phyloP scores from a whole-genome alignment of 78 protist species.

The Pelomyxa schiedti region DNA sequence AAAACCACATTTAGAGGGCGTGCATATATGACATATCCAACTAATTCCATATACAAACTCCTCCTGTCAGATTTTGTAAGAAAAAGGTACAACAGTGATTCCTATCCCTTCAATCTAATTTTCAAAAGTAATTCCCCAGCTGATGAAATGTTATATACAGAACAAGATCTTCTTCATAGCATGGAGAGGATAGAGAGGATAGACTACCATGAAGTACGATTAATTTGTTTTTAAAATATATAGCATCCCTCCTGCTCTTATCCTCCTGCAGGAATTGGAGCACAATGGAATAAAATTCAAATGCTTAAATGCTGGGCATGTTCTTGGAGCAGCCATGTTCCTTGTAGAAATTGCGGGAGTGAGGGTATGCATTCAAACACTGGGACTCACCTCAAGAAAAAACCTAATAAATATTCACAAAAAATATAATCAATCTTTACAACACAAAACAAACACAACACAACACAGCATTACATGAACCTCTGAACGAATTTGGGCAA shows the following conservation, averaged over 20 bases:
- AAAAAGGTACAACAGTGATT: background rate
- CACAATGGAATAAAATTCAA: conserved; percentile 29
- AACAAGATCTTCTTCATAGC: conserved; percentile 44
- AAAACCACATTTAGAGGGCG: conserved; percentile 79
- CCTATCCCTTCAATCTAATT: background rate
- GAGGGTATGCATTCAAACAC: too few relatives aligned
- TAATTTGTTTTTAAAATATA: too few relatives aligned
- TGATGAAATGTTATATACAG: conserved; percentile 49
- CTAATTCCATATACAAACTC: conserved; percentile 73
- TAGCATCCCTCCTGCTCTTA: conserved; percentile 6
- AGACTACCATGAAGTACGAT: conserved; percentile 72
- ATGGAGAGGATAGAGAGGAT: conserved; percentile 47
- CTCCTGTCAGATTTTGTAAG: conserved; percentile 75
- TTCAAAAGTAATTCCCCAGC: conserved; percentile 19
- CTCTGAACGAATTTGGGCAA: too few relatives aligned
- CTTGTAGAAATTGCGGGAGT: conserved; percentile 83
- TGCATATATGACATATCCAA: conserved; percentile 94
- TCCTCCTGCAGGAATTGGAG: conserved; percentile 1
- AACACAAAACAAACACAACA: too few relatives aligned
- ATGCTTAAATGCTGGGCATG: conserved; percentile 92
- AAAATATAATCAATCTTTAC: too few relatives aligned
- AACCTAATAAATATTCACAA: background rate
- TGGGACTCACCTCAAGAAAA: too few relatives aligned
- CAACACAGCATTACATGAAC: too few relatives aligned
- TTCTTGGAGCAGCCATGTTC: conserved; percentile 95